Conservation (phyloP, 225 moss, liverwort and hornwort species). For the Marchantia paleacea region DNA sequence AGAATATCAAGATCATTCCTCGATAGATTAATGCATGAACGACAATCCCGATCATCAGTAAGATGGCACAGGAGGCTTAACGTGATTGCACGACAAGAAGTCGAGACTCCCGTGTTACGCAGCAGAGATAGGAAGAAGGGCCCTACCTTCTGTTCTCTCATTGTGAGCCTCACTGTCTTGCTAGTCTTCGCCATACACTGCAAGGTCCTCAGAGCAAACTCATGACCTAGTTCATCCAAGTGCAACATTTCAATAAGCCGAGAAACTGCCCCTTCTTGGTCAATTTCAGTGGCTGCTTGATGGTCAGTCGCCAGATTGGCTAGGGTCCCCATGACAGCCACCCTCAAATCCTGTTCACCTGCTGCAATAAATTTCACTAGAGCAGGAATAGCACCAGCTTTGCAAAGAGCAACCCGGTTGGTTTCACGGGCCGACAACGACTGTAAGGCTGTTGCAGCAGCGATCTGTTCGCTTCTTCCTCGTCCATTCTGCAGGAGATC, state of each 20-base stretch:
- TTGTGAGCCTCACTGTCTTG: slow-evolving; percentile 38
- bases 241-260: slow-evolving; percentile 40
- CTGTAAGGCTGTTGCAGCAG: slow-evolving; percentile 43
- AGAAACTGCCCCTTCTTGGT: slow-evolving; percentile 40
- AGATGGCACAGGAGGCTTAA: slow-evolving; percentile 44
- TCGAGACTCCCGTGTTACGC: slow-evolving; percentile 18
- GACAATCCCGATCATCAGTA: slow-evolving; percentile 40
- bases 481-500: slow-evolving; percentile 36
- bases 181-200: slow-evolving; percentile 49
- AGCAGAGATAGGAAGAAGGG: slow-evolving; percentile 37
- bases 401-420: slow-evolving; percentile 38
- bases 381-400: slow-evolving; percentile 45
- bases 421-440: slow-evolving; percentile 42
- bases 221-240: slow-evolving; percentile 31
- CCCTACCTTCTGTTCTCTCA: slow-evolving; percentile 37
- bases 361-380: slow-evolving; percentile 41
- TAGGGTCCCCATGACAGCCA: slow-evolving; percentile 42
- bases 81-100: slow-evolving; percentile 33
- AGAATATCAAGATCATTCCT: slow-evolving; percentile 32
- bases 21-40: slow-evolving; percentile 32
- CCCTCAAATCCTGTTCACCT: slow-evolving; percentile 34
- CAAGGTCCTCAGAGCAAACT: slow-evolving; percentile 45
- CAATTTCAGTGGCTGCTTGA: slow-evolving; percentile 41
- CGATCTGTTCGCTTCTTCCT: slow-evolving; percentile 10
- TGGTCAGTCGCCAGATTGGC: slow-evolving; percentile 49